phyloP scores from a whole-genome alignment of 345 rosid species.

The Rhodamnia rubescens region DNA sequence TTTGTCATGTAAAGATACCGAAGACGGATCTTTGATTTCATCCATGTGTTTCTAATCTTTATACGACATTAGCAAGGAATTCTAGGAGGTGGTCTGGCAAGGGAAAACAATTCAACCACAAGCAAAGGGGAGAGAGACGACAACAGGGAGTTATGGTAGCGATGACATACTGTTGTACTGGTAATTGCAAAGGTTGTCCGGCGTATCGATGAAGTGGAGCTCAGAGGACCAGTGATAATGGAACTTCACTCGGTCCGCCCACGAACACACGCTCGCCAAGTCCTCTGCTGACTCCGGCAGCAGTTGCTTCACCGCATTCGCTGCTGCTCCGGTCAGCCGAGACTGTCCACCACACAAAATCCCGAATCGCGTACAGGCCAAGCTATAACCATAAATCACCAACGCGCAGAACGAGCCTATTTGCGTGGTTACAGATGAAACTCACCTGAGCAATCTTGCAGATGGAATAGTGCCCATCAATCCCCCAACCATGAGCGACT shows the following conservation, averaged over 20 bases:
- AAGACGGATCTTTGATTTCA: not conserved
- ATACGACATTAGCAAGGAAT: not conserved
- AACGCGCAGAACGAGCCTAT: not conserved
- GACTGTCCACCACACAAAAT: slow-evolving; percentile 17
- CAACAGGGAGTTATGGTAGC: not conserved
- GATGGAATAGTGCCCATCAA: slow-evolving; percentile 52
- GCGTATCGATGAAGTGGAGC: slow-evolving; percentile 69
- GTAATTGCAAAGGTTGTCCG: slow-evolving; percentile 51
- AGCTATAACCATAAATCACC: not conserved
- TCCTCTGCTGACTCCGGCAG: slow-evolving; percentile 52
- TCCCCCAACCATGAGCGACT: slow-evolving; percentile 42
- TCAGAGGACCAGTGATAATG: slow-evolving; percentile 62
- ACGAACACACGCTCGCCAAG: slow-evolving; percentile 48
- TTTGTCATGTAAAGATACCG: not conserved
- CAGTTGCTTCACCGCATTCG: slow-evolving; percentile 39
- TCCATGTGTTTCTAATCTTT: not conserved
- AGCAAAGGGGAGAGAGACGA: not conserved
- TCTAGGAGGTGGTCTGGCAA: not conserved
- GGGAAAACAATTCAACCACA: not conserved
- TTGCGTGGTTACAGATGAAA: too few species aligned
- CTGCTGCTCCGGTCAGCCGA: slow-evolving; percentile 45
- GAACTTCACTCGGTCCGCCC: slow-evolving; percentile 71
- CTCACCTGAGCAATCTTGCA: slow-evolving; percentile 75
- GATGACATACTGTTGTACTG: slow-evolving; percentile 34
- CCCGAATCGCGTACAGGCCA: not conserved